Conservation (phyloP, 495 filamentous ascomycete genomes). For the Lasiosphaeria ovina region DNA sequence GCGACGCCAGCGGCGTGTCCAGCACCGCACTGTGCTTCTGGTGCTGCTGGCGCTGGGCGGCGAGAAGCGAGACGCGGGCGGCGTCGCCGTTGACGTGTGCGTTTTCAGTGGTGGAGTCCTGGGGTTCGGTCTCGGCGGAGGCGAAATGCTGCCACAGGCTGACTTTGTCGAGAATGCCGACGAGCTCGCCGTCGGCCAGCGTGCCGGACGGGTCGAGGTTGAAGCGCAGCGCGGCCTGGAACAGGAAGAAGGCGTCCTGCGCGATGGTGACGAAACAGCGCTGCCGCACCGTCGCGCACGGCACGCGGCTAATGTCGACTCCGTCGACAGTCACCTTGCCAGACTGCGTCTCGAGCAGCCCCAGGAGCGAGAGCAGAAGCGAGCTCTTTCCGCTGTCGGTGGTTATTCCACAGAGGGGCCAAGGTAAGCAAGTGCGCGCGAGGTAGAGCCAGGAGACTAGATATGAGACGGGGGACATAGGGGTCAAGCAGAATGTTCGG, state of each 20-base stretch:
- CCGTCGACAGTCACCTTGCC: constrained; percentile 37
- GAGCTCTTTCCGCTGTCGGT: constrained; percentile 40
- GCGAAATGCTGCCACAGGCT: constrained; percentile 21
- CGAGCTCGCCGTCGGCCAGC: constrained; percentile 3
- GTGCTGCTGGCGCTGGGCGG: not conserved
- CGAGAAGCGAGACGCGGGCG: not conserved
- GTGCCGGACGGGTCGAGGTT: constrained; percentile 22
- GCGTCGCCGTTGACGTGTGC: not conserved
- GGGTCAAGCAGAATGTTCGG: not conserved
- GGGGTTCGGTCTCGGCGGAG: not conserved
- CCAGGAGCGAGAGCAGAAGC: constrained; percentile 36
- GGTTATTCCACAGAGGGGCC: not conserved
- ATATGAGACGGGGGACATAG: not conserved
- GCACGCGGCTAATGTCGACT: constrained; percentile 30
- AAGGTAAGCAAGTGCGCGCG: too few species aligned
- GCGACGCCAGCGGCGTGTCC: constrained; percentile 17
- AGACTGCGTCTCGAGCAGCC: constrained; percentile 29
- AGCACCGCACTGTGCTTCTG: constrained; percentile 14
- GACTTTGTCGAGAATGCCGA: constrained; percentile 14
- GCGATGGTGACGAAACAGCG: constrained; percentile 42
- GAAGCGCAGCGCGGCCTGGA: constrained; percentile 27
- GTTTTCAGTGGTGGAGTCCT: not conserved
- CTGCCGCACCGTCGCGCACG: constrained; percentile 26
- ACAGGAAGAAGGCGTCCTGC: constrained; percentile 42
- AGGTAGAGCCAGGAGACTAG: not conserved